Evolutionary conservation across 1,139 yeast species (phyloP).

Genomic region (Geotrichum siamense): DNA sequence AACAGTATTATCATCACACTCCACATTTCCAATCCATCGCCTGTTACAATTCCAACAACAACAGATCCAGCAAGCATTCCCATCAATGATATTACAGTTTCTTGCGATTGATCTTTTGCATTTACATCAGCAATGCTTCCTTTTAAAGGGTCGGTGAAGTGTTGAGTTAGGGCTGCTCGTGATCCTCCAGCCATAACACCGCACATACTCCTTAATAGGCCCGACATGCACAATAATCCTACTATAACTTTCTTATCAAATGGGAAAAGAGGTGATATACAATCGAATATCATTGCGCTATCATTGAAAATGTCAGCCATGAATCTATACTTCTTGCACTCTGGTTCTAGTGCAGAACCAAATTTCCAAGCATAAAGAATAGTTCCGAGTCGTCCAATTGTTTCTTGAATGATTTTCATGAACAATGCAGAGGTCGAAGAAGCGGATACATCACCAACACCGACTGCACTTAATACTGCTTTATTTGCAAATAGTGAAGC

Average conservation of each 20-base stretch:
- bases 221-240: conserved; percentile 33
- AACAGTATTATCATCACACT: conserved; percentile 26
- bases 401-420: conserved; percentile 35
- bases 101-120: conserved; percentile 38
- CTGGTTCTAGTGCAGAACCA: conserved; percentile 36
- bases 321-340: conserved; percentile 35
- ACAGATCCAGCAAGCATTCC: conserved; percentile 37
- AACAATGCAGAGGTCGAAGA: conserved; percentile 36
- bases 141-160: conserved; percentile 33
- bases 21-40: conserved; percentile 33
- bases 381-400: conserved; percentile 37
- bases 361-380: conserved; percentile 36
- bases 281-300: conserved; percentile 34
- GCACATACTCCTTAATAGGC: conserved; percentile 33
- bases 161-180: conserved; percentile 37
- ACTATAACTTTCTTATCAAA: conserved; percentile 25
- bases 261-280: conserved; percentile 33
- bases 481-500: conserved; percentile 36
- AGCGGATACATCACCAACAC: conserved; percentile 37
- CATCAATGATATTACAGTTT: conserved; percentile 35
- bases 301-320: conserved; percentile 37
- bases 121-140: conserved; percentile 37
- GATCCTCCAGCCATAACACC: conserved; percentile 39
- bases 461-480: conserved; percentile 35
- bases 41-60: conserved; percentile 31